Base-by-base conservation (phyloP, 495 filamentous ascomycete species). In the Astrothelium subdiscretum region DNA sequence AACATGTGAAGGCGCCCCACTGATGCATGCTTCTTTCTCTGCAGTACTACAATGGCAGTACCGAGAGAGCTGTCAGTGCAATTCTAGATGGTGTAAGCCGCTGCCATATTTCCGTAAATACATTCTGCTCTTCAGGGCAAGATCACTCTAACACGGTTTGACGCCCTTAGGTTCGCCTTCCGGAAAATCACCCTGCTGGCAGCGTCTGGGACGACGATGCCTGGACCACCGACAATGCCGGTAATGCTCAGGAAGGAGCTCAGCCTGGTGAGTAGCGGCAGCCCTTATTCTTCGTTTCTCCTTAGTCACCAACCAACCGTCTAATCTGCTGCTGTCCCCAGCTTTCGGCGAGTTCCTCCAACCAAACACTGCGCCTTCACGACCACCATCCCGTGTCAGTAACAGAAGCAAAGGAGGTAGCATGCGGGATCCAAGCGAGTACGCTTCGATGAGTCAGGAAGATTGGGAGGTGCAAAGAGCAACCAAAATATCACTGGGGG, bases 61-160 rank as follows among this genome's bases (percentile, higher is more conserved):
- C 54, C 31, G 61, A 60, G 1, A 26, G 22, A 22, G 67, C 64
- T 1, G 35, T 57, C 26, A 54, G 29, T 24, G 64, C 64, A 4
- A 31, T 60, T 38, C 48, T 68, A 27, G 61, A 66, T 59, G 18
- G 40, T n/a, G 64, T 66, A 35, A 62, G 64, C 29, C 61, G 61
- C 40, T 5, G 1, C 38, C 12, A 54, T 10, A 29, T 8, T 29
- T 15, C 18, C 42, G 20, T 3, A 48, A 3, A 3, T 48, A n/a
- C n/a, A n/a, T 48, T 48, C 18, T 8, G 18, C 24, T 29, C 29
- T 15, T 54, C 24, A 0, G 29, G 26, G 5, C n/a, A 15, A 20
- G 43, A 5, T 12, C 43, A 27, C 8, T 11, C 48, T 27, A 29
- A 54, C 8, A 24, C 20, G 26, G 3, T 15, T 54, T 54, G 48